Evolutionary conservation across 192 early-diverging fungal species (phyloP).

Genomic region (Linnemannia exigua): DNA sequence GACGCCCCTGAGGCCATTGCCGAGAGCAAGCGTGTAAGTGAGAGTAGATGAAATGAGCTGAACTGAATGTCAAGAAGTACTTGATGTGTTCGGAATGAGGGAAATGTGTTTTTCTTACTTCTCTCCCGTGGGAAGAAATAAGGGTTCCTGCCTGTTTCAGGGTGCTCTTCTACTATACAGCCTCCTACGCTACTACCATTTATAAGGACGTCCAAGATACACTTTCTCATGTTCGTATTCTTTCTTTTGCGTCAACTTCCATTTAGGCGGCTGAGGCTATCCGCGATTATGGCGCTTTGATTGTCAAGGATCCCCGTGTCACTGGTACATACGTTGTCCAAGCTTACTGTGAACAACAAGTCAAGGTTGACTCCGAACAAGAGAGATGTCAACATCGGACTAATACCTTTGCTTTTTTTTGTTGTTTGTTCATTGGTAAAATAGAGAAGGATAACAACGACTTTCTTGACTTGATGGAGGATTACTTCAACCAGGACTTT

Average conservation of each 20-base stretch:
- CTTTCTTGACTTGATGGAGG: slow-evolving; percentile 74
- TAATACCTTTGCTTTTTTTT: background rate
- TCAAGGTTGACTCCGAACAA: too few species aligned
- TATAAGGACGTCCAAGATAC: background rate
- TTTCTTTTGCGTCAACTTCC: background rate
- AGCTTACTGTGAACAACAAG: background rate
- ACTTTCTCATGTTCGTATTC: background rate
- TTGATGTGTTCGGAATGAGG: background rate
- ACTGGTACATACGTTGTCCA: slow-evolving; percentile 60
- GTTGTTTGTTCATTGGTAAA: background rate
- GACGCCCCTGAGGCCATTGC: slow-evolving; percentile 62
- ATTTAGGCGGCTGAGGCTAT: slow-evolving; percentile 72
- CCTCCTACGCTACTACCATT: background rate
- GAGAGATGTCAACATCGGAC: too few species aligned
- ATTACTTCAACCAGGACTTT: slow-evolving; percentile 74
- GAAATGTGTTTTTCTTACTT: background rate
- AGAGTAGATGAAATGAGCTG: background rate
- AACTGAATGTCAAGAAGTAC: background rate
- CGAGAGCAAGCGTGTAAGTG: slow-evolving; percentile 68
- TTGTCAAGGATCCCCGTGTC: slow-evolving; percentile 78
- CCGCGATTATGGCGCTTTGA: slow-evolving; percentile 72
- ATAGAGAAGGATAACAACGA: slow-evolving; percentile 59
- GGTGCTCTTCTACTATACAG: background rate
- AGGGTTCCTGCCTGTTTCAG: background rate
- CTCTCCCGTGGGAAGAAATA: background rate